Conservation (phyloP, 495 filamentous ascomycete genomes). For the Paragyromitra xinjiangensis region DNA sequence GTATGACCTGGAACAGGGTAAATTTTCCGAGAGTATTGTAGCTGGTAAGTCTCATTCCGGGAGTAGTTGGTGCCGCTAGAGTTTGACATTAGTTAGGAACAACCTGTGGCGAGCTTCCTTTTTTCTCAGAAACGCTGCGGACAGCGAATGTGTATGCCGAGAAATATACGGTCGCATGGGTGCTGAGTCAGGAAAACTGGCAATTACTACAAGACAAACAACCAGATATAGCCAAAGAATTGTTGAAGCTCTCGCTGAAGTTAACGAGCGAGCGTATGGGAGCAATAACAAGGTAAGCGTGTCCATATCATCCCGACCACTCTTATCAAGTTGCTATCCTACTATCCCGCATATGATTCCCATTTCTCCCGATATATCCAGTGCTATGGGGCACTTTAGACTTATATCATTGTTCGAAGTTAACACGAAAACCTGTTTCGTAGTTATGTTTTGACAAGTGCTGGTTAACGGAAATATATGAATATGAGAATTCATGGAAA, state of each 20-base stretch:
- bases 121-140: conserved; percentile 87
- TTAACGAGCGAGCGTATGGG: conserved; percentile 56
- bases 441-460: conserved; percentile 57
- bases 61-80: not conserved
- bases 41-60: conserved; percentile 62
- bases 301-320: conserved; percentile 45
- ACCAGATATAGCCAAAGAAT: conserved; percentile 79
- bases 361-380: not conserved
- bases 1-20: conserved; percentile 88
- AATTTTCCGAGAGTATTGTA: conserved; percentile 88
- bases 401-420: conserved; percentile 18
- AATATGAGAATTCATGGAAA: not conserved
- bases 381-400: not conserved
- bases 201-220: conserved; percentile 71
- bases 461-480: conserved; percentile 42
- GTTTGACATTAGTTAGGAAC: conserved; percentile 64
- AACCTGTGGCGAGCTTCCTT: conserved; percentile 94
- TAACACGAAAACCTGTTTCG: conserved; percentile 26
- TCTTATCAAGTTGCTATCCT: conserved; percentile 37
- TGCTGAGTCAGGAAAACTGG: conserved; percentile 76
- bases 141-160: conserved; percentile 88
- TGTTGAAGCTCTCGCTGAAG: conserved; percentile 84
- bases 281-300: conserved; percentile 78
- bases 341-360: conserved; percentile 4
- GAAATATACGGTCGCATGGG: conserved; percentile 82